phyloP scores from a whole-genome alignment of 2,329 filamentous ascomycete species.

The Sporothrix brunneoviolacea region DNA sequence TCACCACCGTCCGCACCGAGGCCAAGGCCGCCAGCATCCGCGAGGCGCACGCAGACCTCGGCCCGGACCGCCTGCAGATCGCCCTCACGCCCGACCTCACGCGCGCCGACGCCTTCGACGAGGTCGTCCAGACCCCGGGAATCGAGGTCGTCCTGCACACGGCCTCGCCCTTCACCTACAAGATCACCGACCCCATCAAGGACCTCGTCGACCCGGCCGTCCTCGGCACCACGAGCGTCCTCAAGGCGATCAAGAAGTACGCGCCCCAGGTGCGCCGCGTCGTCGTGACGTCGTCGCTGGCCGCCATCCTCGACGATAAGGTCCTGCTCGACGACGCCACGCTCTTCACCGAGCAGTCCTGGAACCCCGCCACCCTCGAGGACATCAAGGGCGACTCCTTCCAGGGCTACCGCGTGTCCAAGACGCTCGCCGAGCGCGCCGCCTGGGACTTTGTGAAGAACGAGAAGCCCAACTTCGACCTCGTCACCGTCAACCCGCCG shows the following conservation, averaged over 20 bases:
- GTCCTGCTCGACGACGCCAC: constrained; percentile 32
- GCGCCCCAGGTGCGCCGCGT: constrained; percentile 61
- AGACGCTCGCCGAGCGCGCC: constrained; percentile 46
- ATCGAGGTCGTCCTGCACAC: constrained; percentile 54
- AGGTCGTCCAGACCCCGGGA: constrained; percentile 44
- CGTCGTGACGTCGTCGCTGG: constrained; percentile 54
- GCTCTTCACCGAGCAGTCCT: constrained; percentile 36
- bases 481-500: constrained; percentile 49
- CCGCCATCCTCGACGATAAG: constrained; percentile 39
- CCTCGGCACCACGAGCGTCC: constrained; percentile 59
- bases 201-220: constrained; percentile 54
- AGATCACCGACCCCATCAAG: constrained; percentile 41
- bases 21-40: constrained; percentile 47
- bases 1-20: constrained; percentile 50
- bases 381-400: constrained; percentile 30
- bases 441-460: constrained; percentile 44
- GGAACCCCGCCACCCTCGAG: constrained; percentile 42
- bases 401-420: constrained; percentile 44
- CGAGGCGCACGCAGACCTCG: constrained; percentile 38
- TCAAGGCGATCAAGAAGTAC: constrained; percentile 58
- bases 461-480: constrained; percentile 40
- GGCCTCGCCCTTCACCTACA: constrained; percentile 53
- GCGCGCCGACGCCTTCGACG: constrained; percentile 64
- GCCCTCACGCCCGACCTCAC: constrained; percentile 73
- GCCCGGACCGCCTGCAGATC: constrained; percentile 37